Evolutionary conservation across 2,329 filamentous ascomycete species (phyloP).

Genomic region (Alternaria brassicicola): DNA sequence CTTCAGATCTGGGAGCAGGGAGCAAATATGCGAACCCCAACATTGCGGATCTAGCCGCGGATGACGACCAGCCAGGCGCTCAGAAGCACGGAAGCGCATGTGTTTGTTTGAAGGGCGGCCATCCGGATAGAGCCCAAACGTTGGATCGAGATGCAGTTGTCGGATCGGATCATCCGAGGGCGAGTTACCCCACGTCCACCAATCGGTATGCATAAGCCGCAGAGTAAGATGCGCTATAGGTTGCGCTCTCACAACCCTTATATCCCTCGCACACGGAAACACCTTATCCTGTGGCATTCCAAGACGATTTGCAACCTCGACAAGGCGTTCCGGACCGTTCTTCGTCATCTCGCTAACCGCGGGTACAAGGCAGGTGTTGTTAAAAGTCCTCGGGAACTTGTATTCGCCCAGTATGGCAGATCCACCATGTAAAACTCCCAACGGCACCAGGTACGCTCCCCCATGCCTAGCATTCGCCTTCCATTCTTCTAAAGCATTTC

Average conservation of each 20-base stretch:
- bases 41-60: not conserved
- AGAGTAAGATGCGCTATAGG: constrained; percentile 26
- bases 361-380: not conserved
- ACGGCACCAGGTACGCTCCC: constrained; percentile 17
- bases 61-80: constrained; percentile 22
- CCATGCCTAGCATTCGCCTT: constrained; percentile 6
- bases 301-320: not conserved
- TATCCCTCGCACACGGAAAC: not conserved
- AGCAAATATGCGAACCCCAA: constrained; percentile 23
- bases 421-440: not conserved
- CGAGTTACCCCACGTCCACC: constrained; percentile 27
- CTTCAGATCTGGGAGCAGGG: constrained; percentile 25
- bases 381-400: not conserved
- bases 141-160: constrained; percentile 32
- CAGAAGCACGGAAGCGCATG: constrained; percentile 27
- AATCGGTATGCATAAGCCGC: constrained; percentile 16
- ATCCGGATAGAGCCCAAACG: constrained; percentile 1
- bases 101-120: constrained; percentile 9
- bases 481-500: constrained; percentile 2
- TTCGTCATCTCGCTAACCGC: not conserved
- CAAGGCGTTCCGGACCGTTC: not conserved
- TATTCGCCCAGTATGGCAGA: not conserved
- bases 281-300: not conserved
- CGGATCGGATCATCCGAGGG: not conserved
- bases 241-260: constrained; percentile 14